Evolutionary conservation across 331 rosid genomes (phyloP).

Genomic region (Dryas integrifolia): DNA sequence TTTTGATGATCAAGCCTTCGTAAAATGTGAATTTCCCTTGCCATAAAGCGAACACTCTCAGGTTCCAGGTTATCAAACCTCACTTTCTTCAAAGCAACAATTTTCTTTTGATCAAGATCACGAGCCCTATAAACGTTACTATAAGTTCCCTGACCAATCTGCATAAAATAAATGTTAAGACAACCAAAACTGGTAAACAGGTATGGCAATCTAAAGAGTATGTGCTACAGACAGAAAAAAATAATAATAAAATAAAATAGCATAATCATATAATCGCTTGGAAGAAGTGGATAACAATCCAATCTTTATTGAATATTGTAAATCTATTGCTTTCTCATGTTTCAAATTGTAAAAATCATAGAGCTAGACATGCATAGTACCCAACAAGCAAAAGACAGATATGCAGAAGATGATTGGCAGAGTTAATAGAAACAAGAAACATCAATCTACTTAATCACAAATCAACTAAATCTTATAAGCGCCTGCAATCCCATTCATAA

Average conservation of each 20-base stretch:
- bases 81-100: constrained; percentile 88
- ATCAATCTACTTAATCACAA: background rate
- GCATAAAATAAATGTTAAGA: constrained; percentile 29
- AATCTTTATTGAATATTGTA: background rate
- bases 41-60: constrained; percentile 96
- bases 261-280: background rate
- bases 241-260: background rate
- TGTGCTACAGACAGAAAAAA: constrained; percentile 3
- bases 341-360: background rate
- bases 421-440: background rate
- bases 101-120: constrained; percentile 83
- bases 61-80: constrained; percentile 92
- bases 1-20: constrained; percentile 90
- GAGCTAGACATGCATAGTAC: constrained; percentile 9
- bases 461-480: background rate
- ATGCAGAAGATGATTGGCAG: background rate
- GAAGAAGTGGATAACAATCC: background rate
- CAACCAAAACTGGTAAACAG: constrained; percentile 18
- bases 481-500: background rate
- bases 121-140: constrained; percentile 92
- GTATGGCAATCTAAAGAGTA: constrained; percentile 15
- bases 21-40: constrained; percentile 88
- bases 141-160: constrained; percentile 98
- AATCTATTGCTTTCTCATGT: background rate
- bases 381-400: background rate